Base-by-base conservation (phyloP, 805 yeast genomes). In the Kodamaea leandrae region DNA sequence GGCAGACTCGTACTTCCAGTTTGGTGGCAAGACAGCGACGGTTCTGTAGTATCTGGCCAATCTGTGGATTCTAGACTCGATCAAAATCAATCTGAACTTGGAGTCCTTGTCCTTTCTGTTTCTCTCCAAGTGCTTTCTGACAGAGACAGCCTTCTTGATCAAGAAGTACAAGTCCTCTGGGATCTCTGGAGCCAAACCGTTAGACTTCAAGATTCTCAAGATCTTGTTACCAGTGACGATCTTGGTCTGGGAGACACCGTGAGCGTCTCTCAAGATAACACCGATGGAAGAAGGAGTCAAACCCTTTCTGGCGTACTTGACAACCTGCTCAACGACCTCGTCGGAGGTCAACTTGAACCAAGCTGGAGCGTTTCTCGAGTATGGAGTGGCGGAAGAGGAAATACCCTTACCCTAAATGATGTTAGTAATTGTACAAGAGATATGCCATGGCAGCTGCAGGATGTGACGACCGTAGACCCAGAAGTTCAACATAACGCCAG, bases 101-200 rank as follows among this genome's bases (percentile, higher is more conserved):
- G 99, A 93, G 80, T 93, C 99, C 84, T 93, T 91, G 80, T 93
- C 99, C 85, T 93, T 93, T 87, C 99, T 90, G 97, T 93, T 93
- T 79, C 95, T 87, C 81, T 93, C 99, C 72, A 93, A 85, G 79
- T 93, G 99, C 87, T 93, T 93, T 89, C 99, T 93, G 76, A 95
- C 96, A 59, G 97, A 69, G 67, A 93, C 98, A 71, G 99, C 99
- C 85, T 93, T 93, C 89, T 91, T 93, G 72, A 93, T 93, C 77
- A 93, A 85, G 78, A 77, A 90, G 93, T 93, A 93, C 67, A 93
- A 85, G 75, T 93, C 99, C 83, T 93, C 99, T 77, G 99, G 99
- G 68, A 93, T 86, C 79, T 93, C 99, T 75, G 99, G 98, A 68
- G 98, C 99, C 69, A 93, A 87, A 84, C 99, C 99, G 82, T 90